Conservation (phyloP, 2,329 filamentous ascomycete species). For the Hypoxylon sp. region DNA sequence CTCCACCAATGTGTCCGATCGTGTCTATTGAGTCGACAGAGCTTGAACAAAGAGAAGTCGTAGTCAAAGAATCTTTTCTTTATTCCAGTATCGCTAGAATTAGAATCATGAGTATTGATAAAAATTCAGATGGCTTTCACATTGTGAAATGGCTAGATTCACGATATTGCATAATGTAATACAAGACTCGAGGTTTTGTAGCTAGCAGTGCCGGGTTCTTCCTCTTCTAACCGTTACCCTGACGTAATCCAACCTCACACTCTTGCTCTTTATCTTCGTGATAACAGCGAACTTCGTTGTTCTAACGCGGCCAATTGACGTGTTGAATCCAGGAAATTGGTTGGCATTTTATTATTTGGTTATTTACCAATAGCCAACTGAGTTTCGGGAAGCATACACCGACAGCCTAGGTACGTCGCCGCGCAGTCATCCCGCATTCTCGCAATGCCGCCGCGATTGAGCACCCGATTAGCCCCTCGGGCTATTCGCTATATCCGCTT, state of each 20-base stretch:
- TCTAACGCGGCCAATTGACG: neutral
- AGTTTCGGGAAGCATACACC: neutral
- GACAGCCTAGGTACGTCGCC: neutral
- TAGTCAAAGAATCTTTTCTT: too few relatives aligned
- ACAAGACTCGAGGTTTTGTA: neutral
- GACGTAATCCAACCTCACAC: slow-evolving; percentile 4
- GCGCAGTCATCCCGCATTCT: neutral
- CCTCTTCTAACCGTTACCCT: slow-evolving; percentile 17
- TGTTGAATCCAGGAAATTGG: neutral
- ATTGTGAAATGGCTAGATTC: neutral
- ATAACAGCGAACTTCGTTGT: neutral
- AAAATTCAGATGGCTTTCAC: neutral
- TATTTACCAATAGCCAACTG: neutral
- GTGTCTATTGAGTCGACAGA: neutral
- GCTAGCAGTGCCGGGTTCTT: neutral
- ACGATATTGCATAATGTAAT: neutral
- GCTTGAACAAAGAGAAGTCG: neutral
- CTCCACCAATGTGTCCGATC: neutral
- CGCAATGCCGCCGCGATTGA: slow-evolving; percentile 42
- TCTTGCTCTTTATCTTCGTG: neutral
- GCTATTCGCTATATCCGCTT: slow-evolving; percentile 32
- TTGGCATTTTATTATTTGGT: neutral
- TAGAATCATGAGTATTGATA: neutral
- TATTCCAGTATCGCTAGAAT: neutral
- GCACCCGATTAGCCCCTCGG: slow-evolving; percentile 29